Conservation (phyloP, 2,329 filamentous ascomycete genomes). For the Tolypocladium endophyticum region DNA sequence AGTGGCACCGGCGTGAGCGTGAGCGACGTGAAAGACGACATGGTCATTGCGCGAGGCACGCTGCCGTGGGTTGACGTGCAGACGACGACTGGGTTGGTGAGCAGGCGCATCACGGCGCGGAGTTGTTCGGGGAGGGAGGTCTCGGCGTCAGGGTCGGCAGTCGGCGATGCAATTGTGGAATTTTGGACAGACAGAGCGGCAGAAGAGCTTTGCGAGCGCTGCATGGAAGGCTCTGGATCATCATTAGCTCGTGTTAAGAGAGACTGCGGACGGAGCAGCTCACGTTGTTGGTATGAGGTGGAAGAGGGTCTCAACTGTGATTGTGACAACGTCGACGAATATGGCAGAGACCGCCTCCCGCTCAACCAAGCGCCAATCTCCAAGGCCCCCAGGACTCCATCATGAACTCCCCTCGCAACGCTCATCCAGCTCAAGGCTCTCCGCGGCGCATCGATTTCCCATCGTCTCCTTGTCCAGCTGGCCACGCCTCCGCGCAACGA, state of each 20-base stretch:
- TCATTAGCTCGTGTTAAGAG: not conserved
- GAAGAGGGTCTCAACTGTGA: not conserved
- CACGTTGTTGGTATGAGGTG: not conserved
- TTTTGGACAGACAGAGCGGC: conserved; percentile 6
- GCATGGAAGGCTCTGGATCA: not conserved
- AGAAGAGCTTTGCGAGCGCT: not conserved
- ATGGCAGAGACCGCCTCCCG: conserved; percentile 1
- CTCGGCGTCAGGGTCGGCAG: conserved; percentile 20
- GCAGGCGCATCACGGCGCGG: conserved; percentile 41
- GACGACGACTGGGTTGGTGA: conserved; percentile 45
- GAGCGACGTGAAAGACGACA: conserved; percentile 49
- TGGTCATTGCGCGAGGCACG: conserved; percentile 41
- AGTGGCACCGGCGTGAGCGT: conserved; percentile 39
- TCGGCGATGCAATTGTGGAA: conserved; percentile 15
- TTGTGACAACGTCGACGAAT: not conserved
- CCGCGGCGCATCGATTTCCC: not conserved
- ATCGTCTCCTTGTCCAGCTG: not conserved
- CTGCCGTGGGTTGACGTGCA: conserved; percentile 33
- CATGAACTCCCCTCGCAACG: conserved; percentile 6
- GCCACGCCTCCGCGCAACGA: not conserved
- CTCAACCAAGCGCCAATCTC: conserved; percentile 5
- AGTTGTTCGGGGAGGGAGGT: conserved; percentile 33
- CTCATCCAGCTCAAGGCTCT: conserved; percentile 6
- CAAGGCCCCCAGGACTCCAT: conserved; percentile 6
- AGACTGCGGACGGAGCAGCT: not conserved